These are phyloP conservation scores for Obba rivulosa DNA, from an alignment of 768 basidiomycete genomes.

Conservation along the genomic window DNA sequence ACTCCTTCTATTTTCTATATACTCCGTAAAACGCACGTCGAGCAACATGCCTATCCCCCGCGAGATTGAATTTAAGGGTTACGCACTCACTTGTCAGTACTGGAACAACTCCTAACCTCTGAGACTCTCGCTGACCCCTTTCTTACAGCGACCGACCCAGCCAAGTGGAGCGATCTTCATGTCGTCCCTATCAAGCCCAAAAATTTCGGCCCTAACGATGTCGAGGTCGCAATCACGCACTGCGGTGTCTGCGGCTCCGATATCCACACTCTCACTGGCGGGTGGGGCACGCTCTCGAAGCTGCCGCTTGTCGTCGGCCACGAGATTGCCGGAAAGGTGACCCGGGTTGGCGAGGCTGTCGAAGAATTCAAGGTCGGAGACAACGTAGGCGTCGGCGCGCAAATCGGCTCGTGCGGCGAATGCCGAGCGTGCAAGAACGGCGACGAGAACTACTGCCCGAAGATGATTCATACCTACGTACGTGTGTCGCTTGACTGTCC, in stretches of 20 bases:
- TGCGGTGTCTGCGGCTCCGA: slow-evolving; percentile 47
- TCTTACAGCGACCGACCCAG: slow-evolving; percentile 4
- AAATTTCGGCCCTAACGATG: slow-evolving; percentile 42
- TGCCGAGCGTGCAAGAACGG: slow-evolving; percentile 43
- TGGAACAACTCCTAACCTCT: background rate
- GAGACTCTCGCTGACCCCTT: too few relatives aligned
- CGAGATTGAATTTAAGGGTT: slow-evolving; percentile 14
- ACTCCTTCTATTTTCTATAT: too few relatives aligned
- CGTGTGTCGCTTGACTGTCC: slow-evolving; percentile 1
- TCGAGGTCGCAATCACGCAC: slow-evolving; percentile 46
- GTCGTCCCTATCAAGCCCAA: slow-evolving; percentile 47
- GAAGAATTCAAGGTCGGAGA: slow-evolving; percentile 51
- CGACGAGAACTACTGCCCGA: slow-evolving; percentile 51
- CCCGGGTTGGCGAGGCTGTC: slow-evolving; percentile 48
- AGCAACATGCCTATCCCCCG: background rate
- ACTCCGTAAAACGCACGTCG: too few relatives aligned
- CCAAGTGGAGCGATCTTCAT: slow-evolving; percentile 33
- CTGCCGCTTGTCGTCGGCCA: slow-evolving; percentile 28
- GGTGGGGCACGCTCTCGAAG: slow-evolving; percentile 23
- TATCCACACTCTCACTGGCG: slow-evolving; percentile 36
- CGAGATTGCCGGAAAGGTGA: slow-evolving; percentile 49
- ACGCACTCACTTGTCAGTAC: slow-evolving; percentile 8
- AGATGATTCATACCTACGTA: slow-evolving; percentile 36
- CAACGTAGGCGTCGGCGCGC: slow-evolving; percentile 46
- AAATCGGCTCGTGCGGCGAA: slow-evolving; percentile 44